Percentiles rank a stretch among this genome's conserved stretches.
Evolutionary conservation across 2,329 filamentous ascomycete species (phyloP).

Genomic region (Rasamsonia emersonii): DNA sequence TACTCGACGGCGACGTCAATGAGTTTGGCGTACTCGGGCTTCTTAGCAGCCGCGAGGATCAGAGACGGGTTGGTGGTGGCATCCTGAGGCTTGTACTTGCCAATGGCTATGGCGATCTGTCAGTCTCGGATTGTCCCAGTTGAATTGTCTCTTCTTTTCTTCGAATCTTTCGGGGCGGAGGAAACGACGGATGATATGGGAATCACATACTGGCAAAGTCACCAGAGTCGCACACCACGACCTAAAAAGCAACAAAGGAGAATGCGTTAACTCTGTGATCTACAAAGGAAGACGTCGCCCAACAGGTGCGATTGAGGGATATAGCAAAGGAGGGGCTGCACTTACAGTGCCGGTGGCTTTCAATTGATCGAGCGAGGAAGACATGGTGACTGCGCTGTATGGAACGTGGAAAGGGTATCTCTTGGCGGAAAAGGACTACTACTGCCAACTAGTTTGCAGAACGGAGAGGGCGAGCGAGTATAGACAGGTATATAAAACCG

Average conservation of each 20-base stretch:
- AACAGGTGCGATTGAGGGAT: slow-evolving; percentile 3
- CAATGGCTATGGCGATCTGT: slow-evolving; percentile 60
- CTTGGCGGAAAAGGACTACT: slow-evolving; percentile 1
- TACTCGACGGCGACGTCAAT: slow-evolving; percentile 78
- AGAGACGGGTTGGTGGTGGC: slow-evolving; percentile 99
- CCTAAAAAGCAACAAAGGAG: slow-evolving; percentile 42
- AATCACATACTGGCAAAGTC: slow-evolving; percentile 65
- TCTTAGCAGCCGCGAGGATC: slow-evolving; percentile 97
- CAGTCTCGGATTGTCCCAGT: slow-evolving; percentile 3
- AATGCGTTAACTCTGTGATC: slow-evolving; percentile 8
- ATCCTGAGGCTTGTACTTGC: slow-evolving; percentile 99
- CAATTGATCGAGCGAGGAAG: slow-evolving; percentile 88
- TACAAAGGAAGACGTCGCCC: no score
- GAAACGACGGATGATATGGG: no score
- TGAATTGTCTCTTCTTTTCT: not conserved
- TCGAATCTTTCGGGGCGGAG: no score
- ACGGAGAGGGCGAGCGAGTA: no score
- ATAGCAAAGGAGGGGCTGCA: slow-evolving; percentile 22
- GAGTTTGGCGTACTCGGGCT: slow-evolving; percentile 87
- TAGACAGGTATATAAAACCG: no score
- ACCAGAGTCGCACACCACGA: slow-evolving; percentile 95
- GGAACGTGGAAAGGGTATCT: slow-evolving; percentile 1
- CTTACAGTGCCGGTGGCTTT: slow-evolving; percentile 94
- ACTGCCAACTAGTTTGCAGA: no score
- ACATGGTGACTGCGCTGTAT: slow-evolving; percentile 47